Percentiles rank a stretch among this genome's conserved stretches.
phyloP scores from a whole-genome alignment of 1,284 basidiomycete genomes.

The Inonotus obliquus region DNA sequence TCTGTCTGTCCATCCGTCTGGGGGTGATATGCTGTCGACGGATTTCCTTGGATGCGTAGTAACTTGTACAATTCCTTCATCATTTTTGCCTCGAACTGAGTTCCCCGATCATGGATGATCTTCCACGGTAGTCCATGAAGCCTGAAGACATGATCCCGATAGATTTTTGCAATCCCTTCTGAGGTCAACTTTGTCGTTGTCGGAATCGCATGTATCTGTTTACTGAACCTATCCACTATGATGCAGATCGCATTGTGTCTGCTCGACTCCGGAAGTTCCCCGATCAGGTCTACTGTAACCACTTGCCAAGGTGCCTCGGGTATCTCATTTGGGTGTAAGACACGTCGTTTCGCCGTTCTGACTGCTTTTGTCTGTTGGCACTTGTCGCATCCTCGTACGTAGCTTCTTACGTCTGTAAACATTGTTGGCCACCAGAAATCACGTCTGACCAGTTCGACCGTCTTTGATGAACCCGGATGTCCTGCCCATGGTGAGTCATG shows the following conservation, averaged over 20 bases:
- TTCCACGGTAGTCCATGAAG: constrained; percentile 22
- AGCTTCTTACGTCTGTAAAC: background rate
- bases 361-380: constrained; percentile 19
- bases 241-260: constrained; percentile 23
- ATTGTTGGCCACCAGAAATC: constrained; percentile 23
- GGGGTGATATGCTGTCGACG: constrained; percentile 25
- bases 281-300: constrained; percentile 20
- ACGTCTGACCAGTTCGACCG: background rate
- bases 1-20: constrained; percentile 28
- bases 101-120: constrained; percentile 26
- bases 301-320: background rate
- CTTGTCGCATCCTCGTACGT: constrained; percentile 9
- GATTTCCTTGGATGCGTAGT: constrained; percentile 17
- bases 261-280: constrained; percentile 7
- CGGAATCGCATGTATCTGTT: constrained; percentile 19
- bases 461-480: constrained; percentile 19
- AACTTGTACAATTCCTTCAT: constrained; percentile 17
- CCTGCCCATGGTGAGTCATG: constrained; percentile 15
- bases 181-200: constrained; percentile 20
- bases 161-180: constrained; percentile 10
- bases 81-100: constrained; percentile 22
- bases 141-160: constrained; percentile 20
- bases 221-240: constrained; percentile 21
- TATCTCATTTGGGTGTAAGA: constrained; percentile 1
- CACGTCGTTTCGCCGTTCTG: constrained; percentile 4